Percentiles rank a stretch among this genome's conserved stretches.
Conservation (phyloP, 345 rosid species). For the Tarenaya hassleriana region DNA sequence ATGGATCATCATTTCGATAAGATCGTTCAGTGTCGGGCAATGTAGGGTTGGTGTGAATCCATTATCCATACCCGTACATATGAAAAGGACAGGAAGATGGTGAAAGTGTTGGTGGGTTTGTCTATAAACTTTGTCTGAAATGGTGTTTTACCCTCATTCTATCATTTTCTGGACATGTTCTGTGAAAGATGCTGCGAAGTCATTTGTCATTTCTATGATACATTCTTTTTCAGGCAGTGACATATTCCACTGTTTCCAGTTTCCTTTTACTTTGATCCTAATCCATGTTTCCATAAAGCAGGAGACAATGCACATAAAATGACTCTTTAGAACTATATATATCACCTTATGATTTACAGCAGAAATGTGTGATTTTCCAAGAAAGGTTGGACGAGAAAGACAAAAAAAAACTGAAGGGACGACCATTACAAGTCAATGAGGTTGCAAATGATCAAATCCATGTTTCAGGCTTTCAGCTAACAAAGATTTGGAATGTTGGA, state of each 20-base stretch:
- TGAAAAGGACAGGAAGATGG: background rate
- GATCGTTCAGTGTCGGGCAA: constrained; percentile 20
- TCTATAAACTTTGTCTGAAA: constrained; percentile 12
- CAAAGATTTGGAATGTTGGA: constrained; percentile 86
- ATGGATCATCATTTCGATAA: constrained; percentile 30
- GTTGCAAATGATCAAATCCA: constrained; percentile 15
- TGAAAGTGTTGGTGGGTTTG: background rate
- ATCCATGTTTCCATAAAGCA: too few relatives aligned
- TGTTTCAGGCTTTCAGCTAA: constrained; percentile 6
- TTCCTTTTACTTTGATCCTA: too few relatives aligned
- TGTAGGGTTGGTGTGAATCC: constrained; percentile 16
- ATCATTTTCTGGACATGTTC: constrained; percentile 25
- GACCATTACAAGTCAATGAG: too few relatives aligned
- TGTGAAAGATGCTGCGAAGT: too few relatives aligned
- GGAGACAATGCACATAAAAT: too few relatives aligned
- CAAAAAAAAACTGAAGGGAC: too few relatives aligned
- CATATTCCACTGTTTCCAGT: too few relatives aligned
- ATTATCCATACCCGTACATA: constrained; percentile 21
- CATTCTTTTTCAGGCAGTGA: too few relatives aligned
- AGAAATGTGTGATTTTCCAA: constrained; percentile 22
- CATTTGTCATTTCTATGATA: too few relatives aligned
- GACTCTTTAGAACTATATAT: too few relatives aligned
- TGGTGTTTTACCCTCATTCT: background rate
- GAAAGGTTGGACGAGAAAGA: constrained; percentile 28
- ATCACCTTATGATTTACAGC: too few relatives aligned